Evolutionary conservation across 768 basidiomycete genomes (phyloP), one percentile per base, ranked within the genome.

Genomic region (Dentipellis fragilis): DNA sequence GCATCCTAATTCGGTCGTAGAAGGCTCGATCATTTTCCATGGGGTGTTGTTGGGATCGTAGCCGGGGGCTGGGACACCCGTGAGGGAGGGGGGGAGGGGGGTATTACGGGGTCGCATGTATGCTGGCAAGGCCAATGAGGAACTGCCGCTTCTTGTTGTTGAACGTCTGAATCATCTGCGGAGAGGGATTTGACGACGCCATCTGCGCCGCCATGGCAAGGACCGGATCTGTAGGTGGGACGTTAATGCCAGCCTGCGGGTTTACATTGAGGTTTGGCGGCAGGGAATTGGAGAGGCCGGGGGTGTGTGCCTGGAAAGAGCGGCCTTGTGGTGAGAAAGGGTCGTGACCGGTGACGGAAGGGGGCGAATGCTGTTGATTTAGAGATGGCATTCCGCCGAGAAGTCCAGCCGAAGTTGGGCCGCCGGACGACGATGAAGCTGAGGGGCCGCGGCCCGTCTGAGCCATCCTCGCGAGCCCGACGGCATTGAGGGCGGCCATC

Each of bases 41-140:
- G 71, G 76, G 1, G 88, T 82, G 45, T 71, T 75, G 47, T 66
- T 67, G 23, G 79, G 82, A 67, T 92, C 88, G 60, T 81, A 91
- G 52, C 71, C 72, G 11, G 75, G 75, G 51, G 75, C 75, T 16
- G 76, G 72, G 49, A 81, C 63, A 48, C 86, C 84, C 10, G 85
- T 89, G 58, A 91, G 73, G 16, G 77, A 67, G n/a, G 87, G 86
- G 2, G 90, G 90, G 3, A 92, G 73, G 51, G 89, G 88, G n/a
- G 68, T 75, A 37, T 75, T 74, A 47, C 79, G 77, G 57, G 73
- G 73, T 51, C n/a, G 70, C 64, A 77, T 87, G 85, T 54, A 85
- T 62, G 50, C 69, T 77, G 54, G 83, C 81, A 39, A 92, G 78
- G 51, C 78, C 74, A 45, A 65, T 61, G 55, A 88, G 73, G 69